A percentile compares a stretch with the other conserved stretches of the same genome.
Evolutionary conservation across 495 filamentous ascomycete genomes (phyloP).

Genomic region (Patellaria atrata): DNA sequence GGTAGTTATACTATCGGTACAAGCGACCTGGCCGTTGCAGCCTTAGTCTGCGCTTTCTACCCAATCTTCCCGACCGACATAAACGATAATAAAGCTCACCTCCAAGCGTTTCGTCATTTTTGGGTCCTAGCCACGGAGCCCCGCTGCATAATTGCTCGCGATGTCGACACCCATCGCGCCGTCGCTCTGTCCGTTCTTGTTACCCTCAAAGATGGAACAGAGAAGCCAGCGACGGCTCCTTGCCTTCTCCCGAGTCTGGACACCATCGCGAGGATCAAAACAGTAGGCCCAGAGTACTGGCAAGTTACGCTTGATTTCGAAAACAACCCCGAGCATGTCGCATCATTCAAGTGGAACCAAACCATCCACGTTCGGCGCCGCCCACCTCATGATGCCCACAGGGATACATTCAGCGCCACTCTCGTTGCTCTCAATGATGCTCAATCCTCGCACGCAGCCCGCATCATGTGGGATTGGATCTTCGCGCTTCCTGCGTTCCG

Average conservation of each 20-base stretch:
- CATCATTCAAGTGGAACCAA: slow-evolving; percentile 60
- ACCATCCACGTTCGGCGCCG: slow-evolving; percentile 71
- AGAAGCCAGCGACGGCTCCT: slow-evolving; percentile 32
- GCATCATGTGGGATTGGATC: slow-evolving; percentile 56
- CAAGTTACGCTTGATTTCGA: slow-evolving; percentile 67
- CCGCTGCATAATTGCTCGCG: slow-evolving; percentile 72
- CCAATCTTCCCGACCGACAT: slow-evolving; percentile 79
- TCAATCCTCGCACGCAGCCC: slow-evolving; percentile 11
- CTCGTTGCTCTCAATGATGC: slow-evolving; percentile 32
- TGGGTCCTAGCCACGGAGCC: slow-evolving; percentile 91
- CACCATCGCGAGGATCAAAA: slow-evolving; percentile 50
- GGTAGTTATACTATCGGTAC: slow-evolving; percentile 88
- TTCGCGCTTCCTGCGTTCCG: slow-evolving; percentile 49
- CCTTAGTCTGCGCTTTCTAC: slow-evolving; percentile 83
- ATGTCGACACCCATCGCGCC: slow-evolving; percentile 67
- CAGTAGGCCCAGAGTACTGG: slow-evolving; percentile 66
- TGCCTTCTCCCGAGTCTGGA: slow-evolving; percentile 73
- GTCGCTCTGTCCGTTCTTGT: slow-evolving; percentile 55
- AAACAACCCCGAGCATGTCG: slow-evolving; percentile 44
- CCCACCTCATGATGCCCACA: slow-evolving; percentile 47
- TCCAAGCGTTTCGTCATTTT: slow-evolving; percentile 94
- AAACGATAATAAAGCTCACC: slow-evolving; percentile 82
- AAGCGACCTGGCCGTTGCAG: slow-evolving; percentile 70
- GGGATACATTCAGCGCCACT: slow-evolving; percentile 59
- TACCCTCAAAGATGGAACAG: slow-evolving; percentile 35